A percentile compares a stretch with the other conserved stretches of the same genome.
phyloP scores from a whole-genome alignment of 2,329 filamentous ascomycete species.

The Tricladium varicosporioides region DNA sequence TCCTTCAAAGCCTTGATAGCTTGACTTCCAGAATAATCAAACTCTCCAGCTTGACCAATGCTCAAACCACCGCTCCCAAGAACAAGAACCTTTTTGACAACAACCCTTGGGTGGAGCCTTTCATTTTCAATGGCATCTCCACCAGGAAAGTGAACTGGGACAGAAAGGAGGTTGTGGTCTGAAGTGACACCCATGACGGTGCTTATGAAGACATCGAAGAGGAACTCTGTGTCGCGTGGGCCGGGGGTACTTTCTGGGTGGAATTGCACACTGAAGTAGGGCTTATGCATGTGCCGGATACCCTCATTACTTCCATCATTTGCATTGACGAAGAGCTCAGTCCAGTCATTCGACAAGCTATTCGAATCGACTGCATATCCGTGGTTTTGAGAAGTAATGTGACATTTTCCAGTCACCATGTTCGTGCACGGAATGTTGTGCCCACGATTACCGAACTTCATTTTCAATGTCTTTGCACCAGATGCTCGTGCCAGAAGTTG shows the following conservation, averaged over 20 bases:
- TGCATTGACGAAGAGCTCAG: conserved; percentile 94
- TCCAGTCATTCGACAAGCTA: conserved; percentile 76
- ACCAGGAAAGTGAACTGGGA: conserved; percentile 83
- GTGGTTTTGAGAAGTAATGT: conserved; percentile 99
- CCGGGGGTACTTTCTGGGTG: conserved; percentile 97
- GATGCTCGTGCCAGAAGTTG: conserved; percentile 87
- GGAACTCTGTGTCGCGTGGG: conserved; percentile 90
- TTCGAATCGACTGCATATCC: conserved; percentile 87
- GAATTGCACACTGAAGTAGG: conserved; percentile 99
- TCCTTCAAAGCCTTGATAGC: conserved; percentile 98
- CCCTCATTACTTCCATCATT: conserved; percentile 98
- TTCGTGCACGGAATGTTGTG: conserved; percentile 99
- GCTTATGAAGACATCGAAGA: conserved; percentile 95
- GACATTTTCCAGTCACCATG: conserved; percentile 91
- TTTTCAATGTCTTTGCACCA: conserved; percentile 83
- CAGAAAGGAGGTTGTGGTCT: conserved; percentile 63
- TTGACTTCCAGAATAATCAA: conserved; percentile 97
- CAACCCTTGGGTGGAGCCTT: conserved; percentile 71
- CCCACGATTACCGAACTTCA: conserved; percentile 99
- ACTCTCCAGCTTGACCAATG: conserved; percentile 97
- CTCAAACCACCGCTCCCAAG: conserved; percentile 92
- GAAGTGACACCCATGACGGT: conserved; percentile 72
- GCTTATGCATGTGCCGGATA: conserved; percentile 80
- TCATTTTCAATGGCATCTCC: conserved; percentile 78
- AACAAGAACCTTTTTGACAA: conserved; percentile 91